phyloP scores from a whole-genome alignment of 352 stramenopile species.

The Phytophthora sp. region DNA sequence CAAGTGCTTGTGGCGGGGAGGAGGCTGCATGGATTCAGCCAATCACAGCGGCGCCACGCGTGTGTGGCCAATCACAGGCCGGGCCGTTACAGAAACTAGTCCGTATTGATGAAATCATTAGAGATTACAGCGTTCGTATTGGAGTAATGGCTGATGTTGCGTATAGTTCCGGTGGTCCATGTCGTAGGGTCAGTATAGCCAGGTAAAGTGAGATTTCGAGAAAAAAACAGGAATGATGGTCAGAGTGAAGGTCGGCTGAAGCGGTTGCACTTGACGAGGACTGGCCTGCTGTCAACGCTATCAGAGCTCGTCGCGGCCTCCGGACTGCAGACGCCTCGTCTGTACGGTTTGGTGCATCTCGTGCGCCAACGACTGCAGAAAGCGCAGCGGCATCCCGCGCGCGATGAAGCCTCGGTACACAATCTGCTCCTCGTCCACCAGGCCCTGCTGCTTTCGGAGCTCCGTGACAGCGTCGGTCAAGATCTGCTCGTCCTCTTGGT shows the following conservation, averaged over 20 bases:
- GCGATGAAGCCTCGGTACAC: conserved; percentile 62
- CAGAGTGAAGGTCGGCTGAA: no score
- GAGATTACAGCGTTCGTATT: neutral
- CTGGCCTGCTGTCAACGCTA: neutral
- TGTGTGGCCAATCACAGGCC: conserved; percentile 24
- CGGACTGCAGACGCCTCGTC: conserved; percentile 35
- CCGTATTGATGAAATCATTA: no score
- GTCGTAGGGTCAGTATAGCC: neutral
- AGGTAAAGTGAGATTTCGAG: conserved; percentile 5
- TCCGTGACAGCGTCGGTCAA: conserved; percentile 36
- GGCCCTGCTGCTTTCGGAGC: conserved; percentile 51
- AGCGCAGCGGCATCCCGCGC: conserved; percentile 57
- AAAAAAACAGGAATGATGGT: conserved; percentile 22
- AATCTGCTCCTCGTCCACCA: conserved; percentile 49
- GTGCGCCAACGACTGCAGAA: conserved; percentile 49
- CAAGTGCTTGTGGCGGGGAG: conserved; percentile 4
- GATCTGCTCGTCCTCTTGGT: conserved; percentile 45
- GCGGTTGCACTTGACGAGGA: conserved; percentile 7
- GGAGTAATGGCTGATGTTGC: neutral
- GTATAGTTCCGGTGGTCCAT: conserved; percentile 13
- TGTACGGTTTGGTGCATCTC: conserved; percentile 52
- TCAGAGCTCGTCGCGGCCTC: conserved; percentile 34
- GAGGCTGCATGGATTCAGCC: conserved; percentile 20
- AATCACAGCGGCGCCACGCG: conserved; percentile 28
- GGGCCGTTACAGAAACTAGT: neutral